Conservation (phyloP, 148 eudicot species). For the Cornus florida region DNA sequence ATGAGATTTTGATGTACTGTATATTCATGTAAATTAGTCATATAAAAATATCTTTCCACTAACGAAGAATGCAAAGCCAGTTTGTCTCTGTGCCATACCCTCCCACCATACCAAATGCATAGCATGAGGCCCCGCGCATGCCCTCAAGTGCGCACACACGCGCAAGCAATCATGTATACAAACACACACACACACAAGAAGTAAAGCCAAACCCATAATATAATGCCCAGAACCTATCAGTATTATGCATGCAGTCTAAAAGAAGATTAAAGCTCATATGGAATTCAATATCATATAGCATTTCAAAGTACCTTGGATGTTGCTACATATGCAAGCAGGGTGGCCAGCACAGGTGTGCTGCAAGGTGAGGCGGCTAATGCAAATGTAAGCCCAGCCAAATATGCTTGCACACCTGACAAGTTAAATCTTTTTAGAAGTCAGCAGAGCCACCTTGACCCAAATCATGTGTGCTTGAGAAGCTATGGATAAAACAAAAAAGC, state of each 20-base stretch:
- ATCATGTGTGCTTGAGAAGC: background rate
- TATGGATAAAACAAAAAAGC: slow-evolving; percentile 4
- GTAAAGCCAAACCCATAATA: background rate
- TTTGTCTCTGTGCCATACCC: background rate
- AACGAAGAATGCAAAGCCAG: background rate
- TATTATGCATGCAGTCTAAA: background rate
- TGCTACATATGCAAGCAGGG: slow-evolving; percentile 90
- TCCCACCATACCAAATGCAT: background rate
- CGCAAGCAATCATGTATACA: background rate
- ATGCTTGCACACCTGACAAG: slow-evolving; percentile 87
- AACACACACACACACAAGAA: background rate
- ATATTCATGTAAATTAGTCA: too few species aligned
- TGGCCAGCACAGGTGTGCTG: slow-evolving; percentile 97
- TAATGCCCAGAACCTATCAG: background rate
- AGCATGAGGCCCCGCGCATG: background rate
- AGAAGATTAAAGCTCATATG: background rate
- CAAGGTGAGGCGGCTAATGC: slow-evolving; percentile 99
- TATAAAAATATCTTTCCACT: background rate
- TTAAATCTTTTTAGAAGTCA: slow-evolving; percentile 4
- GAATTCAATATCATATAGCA: background rate
- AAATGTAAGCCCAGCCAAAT: slow-evolving; percentile 96
- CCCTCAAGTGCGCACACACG: too few species aligned
- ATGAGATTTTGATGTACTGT: too few species aligned
- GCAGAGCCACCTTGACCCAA: slow-evolving; percentile 2
- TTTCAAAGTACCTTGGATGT: slow-evolving; percentile 66